Percentiles rank a stretch among this genome's conserved stretches.
Conservation (phyloP, 495 filamentous ascomycete genomes). For the Podospora pseudopauciseta region DNA sequence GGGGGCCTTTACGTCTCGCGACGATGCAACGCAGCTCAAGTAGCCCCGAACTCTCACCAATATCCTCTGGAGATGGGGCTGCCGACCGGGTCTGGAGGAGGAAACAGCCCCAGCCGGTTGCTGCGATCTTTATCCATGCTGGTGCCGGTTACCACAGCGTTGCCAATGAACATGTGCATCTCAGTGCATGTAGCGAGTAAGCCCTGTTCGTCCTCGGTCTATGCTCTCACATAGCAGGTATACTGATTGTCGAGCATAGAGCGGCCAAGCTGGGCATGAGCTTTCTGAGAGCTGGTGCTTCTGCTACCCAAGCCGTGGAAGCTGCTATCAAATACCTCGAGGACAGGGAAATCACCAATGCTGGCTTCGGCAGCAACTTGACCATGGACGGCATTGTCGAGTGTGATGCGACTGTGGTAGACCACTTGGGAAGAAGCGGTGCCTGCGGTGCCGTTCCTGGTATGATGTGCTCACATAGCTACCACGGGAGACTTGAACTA, state of each 20-base stretch:
- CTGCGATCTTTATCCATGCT: conserved; percentile 90
- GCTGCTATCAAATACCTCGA: conserved; percentile 82
- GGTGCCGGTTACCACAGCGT: conserved; percentile 91
- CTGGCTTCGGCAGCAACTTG: conserved; percentile 94
- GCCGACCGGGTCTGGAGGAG: conserved; percentile 25
- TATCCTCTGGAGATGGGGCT: conserved; percentile 21
- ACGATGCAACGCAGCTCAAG: conserved; percentile 12
- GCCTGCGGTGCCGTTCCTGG: conserved; percentile 85
- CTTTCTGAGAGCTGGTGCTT: conserved; percentile 70
- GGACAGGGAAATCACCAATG: conserved; percentile 92
- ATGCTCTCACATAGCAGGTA: neutral
- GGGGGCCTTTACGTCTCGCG: neutral
- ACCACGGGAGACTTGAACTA: neutral
- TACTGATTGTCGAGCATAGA: conserved; percentile 42
- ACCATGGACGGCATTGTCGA: conserved; percentile 85
- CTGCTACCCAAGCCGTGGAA: conserved; percentile 88
- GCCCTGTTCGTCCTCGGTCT: conserved; percentile 28
- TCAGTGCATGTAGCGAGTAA: conserved; percentile 83
- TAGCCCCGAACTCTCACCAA: conserved; percentile 6
- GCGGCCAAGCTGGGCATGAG: conserved; percentile 76
- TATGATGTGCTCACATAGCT: conserved; percentile 45
- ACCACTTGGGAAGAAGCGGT: conserved; percentile 86
- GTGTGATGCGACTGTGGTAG: conserved; percentile 88
- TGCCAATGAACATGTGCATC: conserved; percentile 76
- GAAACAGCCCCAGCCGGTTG: conserved; percentile 31